Evolutionary conservation across 768 basidiomycete genomes (phyloP).

Genomic region (Hysterangium stoloniferum): DNA sequence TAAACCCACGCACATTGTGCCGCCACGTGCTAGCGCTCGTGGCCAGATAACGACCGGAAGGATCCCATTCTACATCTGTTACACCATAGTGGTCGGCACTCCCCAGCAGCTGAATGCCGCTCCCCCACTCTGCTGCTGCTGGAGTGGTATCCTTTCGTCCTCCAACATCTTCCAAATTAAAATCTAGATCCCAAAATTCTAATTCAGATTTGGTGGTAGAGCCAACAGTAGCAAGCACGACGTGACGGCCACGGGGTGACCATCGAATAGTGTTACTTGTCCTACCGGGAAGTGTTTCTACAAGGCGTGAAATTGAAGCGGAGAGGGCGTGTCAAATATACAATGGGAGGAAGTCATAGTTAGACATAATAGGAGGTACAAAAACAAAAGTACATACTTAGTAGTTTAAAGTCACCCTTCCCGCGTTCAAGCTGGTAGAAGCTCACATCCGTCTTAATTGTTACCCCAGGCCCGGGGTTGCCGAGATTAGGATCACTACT

Average conservation of each 20-base stretch:
- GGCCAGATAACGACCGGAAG: slow-evolving; percentile 86
- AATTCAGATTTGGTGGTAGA: slow-evolving; percentile 93
- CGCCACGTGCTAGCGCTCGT: slow-evolving; percentile 95
- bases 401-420: slow-evolving; percentile 90
- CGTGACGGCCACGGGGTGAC: slow-evolving; percentile 94
- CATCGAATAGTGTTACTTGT: slow-evolving; percentile 93
- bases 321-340: slow-evolving; percentile 7
- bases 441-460: slow-evolving; percentile 92
- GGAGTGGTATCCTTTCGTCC: slow-evolving; percentile 38
- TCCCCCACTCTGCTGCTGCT: slow-evolving; percentile 66
- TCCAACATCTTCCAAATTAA: slow-evolving; percentile 55
- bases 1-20: slow-evolving; percentile 59
- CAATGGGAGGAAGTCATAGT: slow-evolving; percentile 18
- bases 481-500: slow-evolving; percentile 90
- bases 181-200: slow-evolving; percentile 99
- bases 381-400: slow-evolving; percentile 42
- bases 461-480: slow-evolving; percentile 81
- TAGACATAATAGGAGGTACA: not conserved
- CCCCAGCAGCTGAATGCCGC: slow-evolving; percentile 76
- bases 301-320: not conserved
- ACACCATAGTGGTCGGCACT: slow-evolving; percentile 93
- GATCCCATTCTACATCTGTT: slow-evolving; percentile 98
- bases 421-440: slow-evolving; percentile 91
- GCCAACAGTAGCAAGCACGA: slow-evolving; percentile 92
- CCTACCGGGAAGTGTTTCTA: slow-evolving; percentile 70